These are phyloP conservation scores for Geotrichum klebahnii DNA, from an alignment of 1,139 yeast species.

Conservation along the genomic window DNA sequence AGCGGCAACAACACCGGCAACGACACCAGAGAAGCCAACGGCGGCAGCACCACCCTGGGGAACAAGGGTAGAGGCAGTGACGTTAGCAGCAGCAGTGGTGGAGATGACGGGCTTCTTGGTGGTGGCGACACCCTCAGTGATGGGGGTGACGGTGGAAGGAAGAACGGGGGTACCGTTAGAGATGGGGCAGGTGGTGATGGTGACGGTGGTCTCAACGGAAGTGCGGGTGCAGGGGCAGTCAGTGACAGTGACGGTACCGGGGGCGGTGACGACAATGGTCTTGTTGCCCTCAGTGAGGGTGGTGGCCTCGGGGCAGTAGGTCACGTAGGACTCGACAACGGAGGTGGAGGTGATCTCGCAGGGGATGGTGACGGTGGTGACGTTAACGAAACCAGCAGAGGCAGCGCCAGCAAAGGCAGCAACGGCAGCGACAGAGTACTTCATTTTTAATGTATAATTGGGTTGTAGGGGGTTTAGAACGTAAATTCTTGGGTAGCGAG, in stretches of 20 bases:
- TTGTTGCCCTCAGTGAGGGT: slow-evolving; percentile 40
- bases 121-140: slow-evolving; percentile 19
- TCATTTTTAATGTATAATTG: slow-evolving; percentile 34
- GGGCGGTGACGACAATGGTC: slow-evolving; percentile 42
- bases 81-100: slow-evolving; percentile 30
- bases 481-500: slow-evolving; percentile 11
- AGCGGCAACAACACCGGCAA: slow-evolving; percentile 41
- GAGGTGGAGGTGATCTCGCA: slow-evolving; percentile 32
- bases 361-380: slow-evolving; percentile 33
- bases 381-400: slow-evolving; percentile 32
- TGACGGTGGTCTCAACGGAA: slow-evolving; percentile 44
- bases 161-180: slow-evolving; percentile 22
- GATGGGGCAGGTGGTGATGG: slow-evolving; percentile 43
- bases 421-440: slow-evolving; percentile 31
- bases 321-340: slow-evolving; percentile 41
- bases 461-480: neutral
- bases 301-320: slow-evolving; percentile 46
- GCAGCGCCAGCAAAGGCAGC: slow-evolving; percentile 31
- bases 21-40: slow-evolving; percentile 37
- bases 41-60: slow-evolving; percentile 36
- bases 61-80: slow-evolving; percentile 35
- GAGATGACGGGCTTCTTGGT: slow-evolving; percentile 11
- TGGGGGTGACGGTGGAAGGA: slow-evolving; percentile 19
- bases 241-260: slow-evolving; percentile 45
- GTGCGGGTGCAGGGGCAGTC: slow-evolving; percentile 56